Evolutionary conservation across 306 rosid genomes (phyloP).

Genomic region (Cucurbita maxima): DNA sequence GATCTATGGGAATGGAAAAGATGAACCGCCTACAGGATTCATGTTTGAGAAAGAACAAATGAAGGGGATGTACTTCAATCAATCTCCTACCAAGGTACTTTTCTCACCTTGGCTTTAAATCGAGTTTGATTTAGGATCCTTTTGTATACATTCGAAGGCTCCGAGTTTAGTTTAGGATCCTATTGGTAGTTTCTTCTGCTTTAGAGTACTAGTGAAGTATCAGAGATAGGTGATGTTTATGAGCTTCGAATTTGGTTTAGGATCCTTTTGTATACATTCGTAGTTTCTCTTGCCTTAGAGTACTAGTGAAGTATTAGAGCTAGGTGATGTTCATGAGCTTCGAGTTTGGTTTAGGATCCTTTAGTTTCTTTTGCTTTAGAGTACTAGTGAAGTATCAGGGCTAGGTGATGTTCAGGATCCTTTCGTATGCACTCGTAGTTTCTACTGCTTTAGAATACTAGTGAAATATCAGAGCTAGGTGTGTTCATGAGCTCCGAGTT

Average conservation of each 20-base stretch:
- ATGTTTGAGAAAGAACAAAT: conserved; percentile 98
- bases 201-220: too few species aligned
- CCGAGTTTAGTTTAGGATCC: too few species aligned
- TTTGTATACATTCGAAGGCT: neutral
- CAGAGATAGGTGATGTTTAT: too few species aligned
- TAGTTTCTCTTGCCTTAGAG: too few species aligned
- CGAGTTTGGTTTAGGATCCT: neutral
- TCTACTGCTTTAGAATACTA: neutral
- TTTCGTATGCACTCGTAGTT: neutral
- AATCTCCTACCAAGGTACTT: conserved; percentile 70
- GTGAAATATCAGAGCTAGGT: neutral
- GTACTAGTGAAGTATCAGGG: too few species aligned
- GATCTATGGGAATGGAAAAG: conserved; percentile 80
- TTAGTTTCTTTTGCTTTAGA: neutral
- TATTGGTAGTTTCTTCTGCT: too few species aligned
- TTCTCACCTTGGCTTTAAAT: neutral
- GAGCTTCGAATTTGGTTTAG: too few species aligned
- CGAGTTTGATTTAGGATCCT: too few species aligned
- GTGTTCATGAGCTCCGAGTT: neutral
- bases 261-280: too few species aligned
- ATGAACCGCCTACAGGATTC: conserved; percentile 79
- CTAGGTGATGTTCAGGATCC: too few species aligned
- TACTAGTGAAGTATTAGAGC: neutral
- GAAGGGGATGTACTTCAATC: conserved; percentile 91
- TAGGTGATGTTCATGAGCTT: neutral